Evolutionary conservation across 345 rosid genomes (phyloP), one percentile per base, ranked within the genome.

Genomic region (Populus alba): DNA sequence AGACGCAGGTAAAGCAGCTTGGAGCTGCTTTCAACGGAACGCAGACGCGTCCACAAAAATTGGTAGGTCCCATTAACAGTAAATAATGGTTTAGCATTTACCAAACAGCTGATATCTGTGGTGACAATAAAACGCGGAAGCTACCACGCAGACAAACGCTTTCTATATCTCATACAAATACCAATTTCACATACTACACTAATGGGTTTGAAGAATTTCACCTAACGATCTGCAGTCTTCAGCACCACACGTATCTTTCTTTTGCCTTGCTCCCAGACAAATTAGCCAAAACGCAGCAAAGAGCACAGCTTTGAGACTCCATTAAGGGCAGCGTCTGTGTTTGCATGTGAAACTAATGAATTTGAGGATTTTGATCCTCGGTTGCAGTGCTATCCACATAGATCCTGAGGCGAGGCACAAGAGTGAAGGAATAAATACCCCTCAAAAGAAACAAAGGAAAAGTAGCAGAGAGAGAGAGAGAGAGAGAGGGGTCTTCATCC

Each of bases 311-410:
- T 63, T 25, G 37, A n/a, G 37, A 63, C 67, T 15, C 15, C 8
- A 22, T 68, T 68, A 47, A 68, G 37, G 22, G 41, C 47, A 29
- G 18, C 18, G 59, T 75, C 47, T 66, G 31, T 33, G 11, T 66
- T 45, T 75, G 71, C 72, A 75, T 75, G 78, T 47, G 78, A 75
- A n/a, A 13, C 43, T 35, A 45, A 39, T 47, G 71, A 67, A 39
- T 67, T 66, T 49, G 43, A 31, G 71, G 41, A 1, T 53, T 53
- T 53, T 31, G 62, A 4, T n/a, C 65, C 71, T 65, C 35, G 72
- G 78, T 25, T 51, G 49, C 72, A 22, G 71, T 66, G 61, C 72
- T 16, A 47, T 18, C 33, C 20, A 45, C 10, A 7, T 15, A 35
- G 39, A 65, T 65, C 62, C 62, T 45, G 37, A 3, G 37, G 37